Base-by-base conservation (phyloP, 1,284 basidiomycete species). In the Rhodofomes roseus region DNA sequence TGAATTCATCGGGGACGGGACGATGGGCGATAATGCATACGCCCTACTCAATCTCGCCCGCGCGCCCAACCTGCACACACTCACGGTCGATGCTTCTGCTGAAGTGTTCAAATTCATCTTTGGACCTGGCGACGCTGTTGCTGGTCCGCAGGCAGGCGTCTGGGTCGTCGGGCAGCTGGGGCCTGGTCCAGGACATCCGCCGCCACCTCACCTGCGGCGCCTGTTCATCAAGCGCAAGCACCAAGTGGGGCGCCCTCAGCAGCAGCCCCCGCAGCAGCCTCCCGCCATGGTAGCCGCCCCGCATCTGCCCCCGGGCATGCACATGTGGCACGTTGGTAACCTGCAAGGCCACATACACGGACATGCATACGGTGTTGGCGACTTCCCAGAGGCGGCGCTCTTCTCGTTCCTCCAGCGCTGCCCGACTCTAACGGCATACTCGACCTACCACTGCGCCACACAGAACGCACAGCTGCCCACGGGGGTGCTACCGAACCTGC, bases 21-120 rank as follows among this genome's bases (percentile, higher is more conserved):
- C 48, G 34, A 52, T 52, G 54, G 65, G 65, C 16, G 61, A 68
- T 51, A 58, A 70, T 48, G 53, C 61, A 3, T 61, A 64, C 48
- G 62, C 50, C 14, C 31, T 65, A 2, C 67, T 71, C 58, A 62
- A 64, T 2, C 70, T 76, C 36, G 72, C 68, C n/a, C 67, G 66
- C 40, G 77, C 67, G 1, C 66, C 66, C 23, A 68, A 65, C 6
- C 72, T 78, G n/a, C 71, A 71, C 41, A 66, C 69, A 25, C 66
- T 78, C 23, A 72, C 70, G 54, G 70, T 78, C 60, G 76, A 78
- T 60, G 69, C 67, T 53, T 74, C 74, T 1, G 77, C 77, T 23
- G 74, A 75, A 59, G 70, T 77, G 18, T 74, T 77, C 64, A 67
- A 66, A 25, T 59, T 60, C 51, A 68, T 75, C 29, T 76, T 71